Evolutionary conservation across 2,329 filamentous ascomycete genomes (phyloP), one percentile per base, ranked within the genome.

Genomic region (Fusarium tanahbumbuense): DNA sequence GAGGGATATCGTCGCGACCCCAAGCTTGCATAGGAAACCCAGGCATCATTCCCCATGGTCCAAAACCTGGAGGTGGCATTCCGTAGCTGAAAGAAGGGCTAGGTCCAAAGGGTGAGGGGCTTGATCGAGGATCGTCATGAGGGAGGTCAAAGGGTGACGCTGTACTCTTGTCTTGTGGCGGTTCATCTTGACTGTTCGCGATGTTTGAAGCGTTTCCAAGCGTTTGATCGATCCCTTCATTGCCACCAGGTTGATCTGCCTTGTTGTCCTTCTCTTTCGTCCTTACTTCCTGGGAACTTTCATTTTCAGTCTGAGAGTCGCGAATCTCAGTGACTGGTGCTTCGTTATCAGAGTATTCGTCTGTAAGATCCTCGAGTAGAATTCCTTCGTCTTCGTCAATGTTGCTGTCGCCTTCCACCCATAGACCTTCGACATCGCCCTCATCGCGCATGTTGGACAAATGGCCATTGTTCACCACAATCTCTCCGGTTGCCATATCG

Each of bases 401-500:
- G 6, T 80, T 76, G 6, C 78, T 76, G 22, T 79, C 67, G 16
- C 62, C 64, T 5, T 71, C 70, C 9, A 60, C 57, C 70, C 60
- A 75, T 40, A 67, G 42, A 22, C 65, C 68, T 70, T 86, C 81
- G 16, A 80, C 77, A 46, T 83, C 82, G 80, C 77, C 91, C 85
- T 80, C 87, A 78, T 76, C 82, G 75, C 85, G 93, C 89, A 75
- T 87, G 78, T 77, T 76, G 53, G 87, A 78, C 55, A 98, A 78
- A 81, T 98, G 96, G 0, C 96, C 95, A 83, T 97, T 96, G 79
- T 98, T 87, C 59, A 98, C 90, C n/a, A 97, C 86, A 48, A 98
- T 89, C 62, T 92, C 85, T 56, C 93, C 94, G 0, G 92, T 95
- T 52, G 85, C 84, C 60, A 97, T 84, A 78, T 98, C 93, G 74